phyloP scores from a whole-genome alignment of 1,284 basidiomycete genomes.

The Sanghuangporus weigelae region DNA sequence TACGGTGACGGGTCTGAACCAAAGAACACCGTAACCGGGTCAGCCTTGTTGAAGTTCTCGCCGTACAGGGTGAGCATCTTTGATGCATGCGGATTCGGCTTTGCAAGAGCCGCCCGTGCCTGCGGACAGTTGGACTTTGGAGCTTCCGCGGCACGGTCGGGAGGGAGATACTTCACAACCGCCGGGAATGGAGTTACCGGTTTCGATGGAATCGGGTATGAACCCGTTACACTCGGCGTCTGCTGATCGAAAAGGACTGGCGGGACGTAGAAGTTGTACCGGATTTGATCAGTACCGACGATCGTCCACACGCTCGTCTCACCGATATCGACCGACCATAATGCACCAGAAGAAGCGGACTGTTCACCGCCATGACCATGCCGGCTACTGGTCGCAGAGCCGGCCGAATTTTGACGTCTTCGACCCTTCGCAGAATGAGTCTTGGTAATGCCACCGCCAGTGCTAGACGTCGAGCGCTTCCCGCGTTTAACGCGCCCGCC shows the following conservation, averaged over 20 bases:
- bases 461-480: conserved; percentile 71
- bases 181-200: conserved; percentile 84
- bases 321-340: conserved; percentile 84
- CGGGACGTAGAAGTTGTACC: conserved; percentile 92
- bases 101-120: conserved; percentile 60
- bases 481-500: conserved; percentile 75
- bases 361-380: conserved; percentile 60
- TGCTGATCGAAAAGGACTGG: conserved; percentile 76
- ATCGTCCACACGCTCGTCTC: conserved; percentile 93
- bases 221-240: conserved; percentile 52
- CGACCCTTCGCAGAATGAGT: conserved; percentile 55
- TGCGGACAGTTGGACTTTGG: conserved; percentile 61
- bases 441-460: conserved; percentile 54
- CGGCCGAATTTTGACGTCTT: conserved; percentile 67
- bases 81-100: conserved; percentile 64
- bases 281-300: conserved; percentile 83
- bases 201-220: conserved; percentile 72
- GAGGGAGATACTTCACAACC: conserved; percentile 80
- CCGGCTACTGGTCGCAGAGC: conserved; percentile 56
- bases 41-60: conserved; percentile 81
- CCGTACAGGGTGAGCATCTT: conserved; percentile 86
- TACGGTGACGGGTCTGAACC: conserved; percentile 83
- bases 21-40: conserved; percentile 80
- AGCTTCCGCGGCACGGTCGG: conserved; percentile 72
- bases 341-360: conserved; percentile 66